Conservation (phyloP, 768 basidiomycete genomes). For the Fomitopsis serialis region DNA sequence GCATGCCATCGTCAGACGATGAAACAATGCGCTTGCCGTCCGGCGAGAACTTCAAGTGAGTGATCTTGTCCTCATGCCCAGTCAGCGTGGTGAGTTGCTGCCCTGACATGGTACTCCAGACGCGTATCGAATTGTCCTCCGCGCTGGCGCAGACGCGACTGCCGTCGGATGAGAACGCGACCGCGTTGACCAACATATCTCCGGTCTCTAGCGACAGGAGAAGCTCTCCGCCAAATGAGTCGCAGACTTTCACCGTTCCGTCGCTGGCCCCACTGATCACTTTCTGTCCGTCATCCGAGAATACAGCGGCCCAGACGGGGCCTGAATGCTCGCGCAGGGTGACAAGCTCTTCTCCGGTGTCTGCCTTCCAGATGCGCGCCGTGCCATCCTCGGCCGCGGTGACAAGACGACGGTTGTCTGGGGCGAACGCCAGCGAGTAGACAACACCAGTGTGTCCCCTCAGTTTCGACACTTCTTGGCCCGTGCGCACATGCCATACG, state of each 20-base stretch:
- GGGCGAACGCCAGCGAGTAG: conserved; percentile 8
- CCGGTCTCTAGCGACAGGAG: not conserved
- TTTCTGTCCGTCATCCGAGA: conserved; percentile 8
- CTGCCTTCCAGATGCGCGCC: conserved; percentile 5
- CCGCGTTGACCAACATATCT: conserved; percentile 1
- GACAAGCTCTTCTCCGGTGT: conserved; percentile 7
- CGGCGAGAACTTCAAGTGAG: conserved; percentile 22
- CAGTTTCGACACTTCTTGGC: not conserved
- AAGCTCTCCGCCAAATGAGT: conserved; percentile 5
- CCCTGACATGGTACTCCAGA: conserved; percentile 1
- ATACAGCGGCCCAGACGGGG: conserved; percentile 7
- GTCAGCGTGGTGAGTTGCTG: conserved; percentile 1
- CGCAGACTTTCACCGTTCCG: conserved; percentile 7
- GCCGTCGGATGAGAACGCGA: conserved; percentile 12
- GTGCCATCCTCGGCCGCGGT: conserved; percentile 10
- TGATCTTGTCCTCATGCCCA: conserved; percentile 17
- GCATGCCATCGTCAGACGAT: too few species aligned
- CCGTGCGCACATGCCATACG: conserved; percentile 4
- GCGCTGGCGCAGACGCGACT: conserved; percentile 3
- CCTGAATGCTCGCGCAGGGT: not conserved
- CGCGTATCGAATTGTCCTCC: conserved; percentile 6
- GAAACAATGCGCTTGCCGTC: conserved; percentile 13
- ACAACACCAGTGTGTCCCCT: conserved; percentile 6
- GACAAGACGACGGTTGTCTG: conserved; percentile 18
- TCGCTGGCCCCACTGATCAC: conserved; percentile 11